These are phyloP conservation scores for Fraxinus quadrangulata DNA, from an alignment of 257 asterid species.

Conservation along the genomic window DNA sequence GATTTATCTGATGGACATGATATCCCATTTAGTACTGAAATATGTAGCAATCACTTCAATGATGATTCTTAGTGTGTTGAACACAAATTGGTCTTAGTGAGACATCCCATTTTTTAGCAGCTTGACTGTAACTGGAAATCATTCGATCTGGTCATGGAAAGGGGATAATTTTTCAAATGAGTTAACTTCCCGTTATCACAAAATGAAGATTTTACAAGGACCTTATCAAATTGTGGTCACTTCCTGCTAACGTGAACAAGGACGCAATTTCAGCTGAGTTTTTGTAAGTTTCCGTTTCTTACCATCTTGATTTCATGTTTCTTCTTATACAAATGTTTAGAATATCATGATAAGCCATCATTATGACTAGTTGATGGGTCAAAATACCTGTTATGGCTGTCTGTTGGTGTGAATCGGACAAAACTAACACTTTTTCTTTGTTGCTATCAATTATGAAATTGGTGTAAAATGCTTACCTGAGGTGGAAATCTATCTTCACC, in stretches of 20 bases:
- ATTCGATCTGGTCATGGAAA: conserved; percentile 39
- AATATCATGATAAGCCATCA: too few relatives aligned
- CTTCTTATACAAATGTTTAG: not conserved
- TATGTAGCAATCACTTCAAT: not conserved
- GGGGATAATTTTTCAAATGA: conserved; percentile 27
- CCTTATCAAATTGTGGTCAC: conserved; percentile 71
- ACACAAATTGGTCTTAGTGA: conserved; percentile 12
- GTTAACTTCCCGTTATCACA: conserved; percentile 47
- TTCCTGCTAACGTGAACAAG: conserved; percentile 64
- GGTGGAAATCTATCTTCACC: too few relatives aligned
- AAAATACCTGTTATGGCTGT: too few relatives aligned
- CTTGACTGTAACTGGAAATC: conserved; percentile 59
- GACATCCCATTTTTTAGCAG: conserved; percentile 39
- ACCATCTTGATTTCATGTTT: not conserved
- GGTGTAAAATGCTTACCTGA: too few relatives aligned
- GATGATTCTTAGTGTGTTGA: not conserved
- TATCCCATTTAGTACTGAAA: not conserved
- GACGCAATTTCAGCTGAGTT: conserved; percentile 65
- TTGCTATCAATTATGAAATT: too few relatives aligned
- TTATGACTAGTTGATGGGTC: too few relatives aligned
- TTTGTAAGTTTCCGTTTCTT: conserved; percentile 48
- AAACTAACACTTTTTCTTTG: too few relatives aligned
- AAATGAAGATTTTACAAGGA: conserved; percentile 64
- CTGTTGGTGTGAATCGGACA: too few relatives aligned
- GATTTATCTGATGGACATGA: not conserved